Evolutionary conservation across 2,329 filamentous ascomycete genomes (phyloP).

Genomic region (Diaporthe longicolla): DNA sequence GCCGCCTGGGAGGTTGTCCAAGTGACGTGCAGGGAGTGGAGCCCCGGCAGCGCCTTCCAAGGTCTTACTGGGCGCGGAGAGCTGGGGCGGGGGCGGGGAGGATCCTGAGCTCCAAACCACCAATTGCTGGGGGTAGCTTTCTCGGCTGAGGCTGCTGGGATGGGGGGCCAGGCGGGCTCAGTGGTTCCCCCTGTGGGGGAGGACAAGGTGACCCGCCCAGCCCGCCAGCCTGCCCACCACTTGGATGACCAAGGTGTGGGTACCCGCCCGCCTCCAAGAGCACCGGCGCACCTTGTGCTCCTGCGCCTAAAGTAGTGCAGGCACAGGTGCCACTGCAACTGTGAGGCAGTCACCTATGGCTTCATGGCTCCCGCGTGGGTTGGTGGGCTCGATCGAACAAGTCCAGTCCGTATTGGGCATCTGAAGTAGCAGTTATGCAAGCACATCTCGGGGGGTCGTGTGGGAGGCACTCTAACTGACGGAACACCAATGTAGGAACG

Average conservation of each 20-base stretch:
- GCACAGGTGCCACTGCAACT: constrained; percentile 24
- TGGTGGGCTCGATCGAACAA: constrained; percentile 1
- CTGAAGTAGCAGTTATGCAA: constrained; percentile 19
- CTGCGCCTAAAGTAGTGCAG: not conserved
- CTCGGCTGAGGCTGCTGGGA: constrained; percentile 16
- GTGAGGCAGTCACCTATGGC: not conserved
- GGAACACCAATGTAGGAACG: constrained; percentile 14
- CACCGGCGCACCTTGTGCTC: not conserved
- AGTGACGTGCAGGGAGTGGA: constrained; percentile 41
- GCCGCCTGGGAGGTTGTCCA: constrained; percentile 37
- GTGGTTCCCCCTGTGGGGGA: constrained; percentile 6
- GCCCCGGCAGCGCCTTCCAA: not conserved
- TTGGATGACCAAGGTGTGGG: not conserved
- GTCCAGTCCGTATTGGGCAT: constrained; percentile 7
- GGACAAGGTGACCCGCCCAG: constrained; percentile 10
- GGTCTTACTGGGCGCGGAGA: constrained; percentile 43
- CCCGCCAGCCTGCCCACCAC: not conserved
- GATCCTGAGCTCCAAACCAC: constrained; percentile 30
- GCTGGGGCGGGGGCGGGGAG: constrained; percentile 46
- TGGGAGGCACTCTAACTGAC: constrained; percentile 38
- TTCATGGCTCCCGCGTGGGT: constrained; percentile 13
- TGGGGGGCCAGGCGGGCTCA: constrained; percentile 4
- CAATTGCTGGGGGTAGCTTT: constrained; percentile 19
- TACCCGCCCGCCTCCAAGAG: not conserved
- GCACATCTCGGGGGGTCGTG: constrained; percentile 11